A percentile compares a stretch with the other conserved stretches of the same genome.
Evolutionary conservation across 2,329 filamentous ascomycete genomes (phyloP).

Genomic region (Aspergillus brasiliensis): DNA sequence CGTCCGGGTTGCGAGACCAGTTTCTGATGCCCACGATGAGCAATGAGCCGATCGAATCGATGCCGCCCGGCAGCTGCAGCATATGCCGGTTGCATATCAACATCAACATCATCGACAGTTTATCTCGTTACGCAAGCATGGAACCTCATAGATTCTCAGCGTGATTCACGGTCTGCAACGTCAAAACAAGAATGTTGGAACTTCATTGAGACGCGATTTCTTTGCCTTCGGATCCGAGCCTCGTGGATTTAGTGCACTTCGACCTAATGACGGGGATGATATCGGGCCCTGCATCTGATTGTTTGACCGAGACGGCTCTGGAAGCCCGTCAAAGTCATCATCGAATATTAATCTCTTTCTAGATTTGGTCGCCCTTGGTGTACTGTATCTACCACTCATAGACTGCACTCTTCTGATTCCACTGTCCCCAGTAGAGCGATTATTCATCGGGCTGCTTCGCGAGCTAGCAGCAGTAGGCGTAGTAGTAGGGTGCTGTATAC

Average conservation of each 20-base stretch:
- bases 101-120: neutral
- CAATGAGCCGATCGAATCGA: constrained; percentile 13
- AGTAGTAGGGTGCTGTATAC: neutral
- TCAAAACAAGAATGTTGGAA: constrained; percentile 49
- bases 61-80: neutral
- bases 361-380: constrained; percentile 22
- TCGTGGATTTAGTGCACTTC: constrained; percentile 15
- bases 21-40: constrained; percentile 17
- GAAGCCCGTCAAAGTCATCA: constrained; percentile 42
- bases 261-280: constrained; percentile 14
- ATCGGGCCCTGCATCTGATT: constrained; percentile 25
- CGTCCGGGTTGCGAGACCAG: constrained; percentile 25
- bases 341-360: constrained; percentile 41
- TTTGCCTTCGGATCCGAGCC: constrained; percentile 31
- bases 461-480: neutral
- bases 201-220: constrained; percentile 44
- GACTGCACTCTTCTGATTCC: constrained; percentile 12
- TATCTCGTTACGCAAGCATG: neutral
- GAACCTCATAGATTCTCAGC: neutral
- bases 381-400: constrained; percentile 15
- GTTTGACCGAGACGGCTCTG: constrained; percentile 31
- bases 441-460: constrained; percentile 2
- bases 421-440: constrained; percentile 1
- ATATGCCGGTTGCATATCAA: neutral
- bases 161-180: neutral